phyloP scores from a whole-genome alignment of 2,329 filamentous ascomycete species.

The Trichoderma citrinoviride region DNA sequence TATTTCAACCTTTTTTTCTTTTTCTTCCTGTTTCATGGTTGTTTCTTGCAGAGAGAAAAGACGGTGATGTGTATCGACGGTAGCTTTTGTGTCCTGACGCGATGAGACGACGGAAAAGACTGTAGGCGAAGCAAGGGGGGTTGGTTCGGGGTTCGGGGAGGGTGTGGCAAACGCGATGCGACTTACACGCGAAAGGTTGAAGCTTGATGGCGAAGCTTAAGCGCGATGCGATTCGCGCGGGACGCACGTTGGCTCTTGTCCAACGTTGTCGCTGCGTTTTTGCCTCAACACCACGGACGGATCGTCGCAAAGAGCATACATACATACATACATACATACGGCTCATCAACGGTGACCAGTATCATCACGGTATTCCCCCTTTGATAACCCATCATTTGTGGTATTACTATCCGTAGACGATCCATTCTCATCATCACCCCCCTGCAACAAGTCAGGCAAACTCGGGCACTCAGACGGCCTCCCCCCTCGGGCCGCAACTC shows the following conservation, averaged over 20 bases:
- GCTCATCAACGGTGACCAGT: too few species aligned
- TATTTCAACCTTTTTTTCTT: not conserved
- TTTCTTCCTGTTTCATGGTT: not conserved
- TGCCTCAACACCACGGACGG: not conserved
- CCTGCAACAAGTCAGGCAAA: too few species aligned
- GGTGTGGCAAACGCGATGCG: not conserved
- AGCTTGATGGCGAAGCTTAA: conserved; percentile 4
- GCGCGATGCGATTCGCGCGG: conserved; percentile 3
- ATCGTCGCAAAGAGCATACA: too few species aligned
- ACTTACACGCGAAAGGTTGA: not conserved
- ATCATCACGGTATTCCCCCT: too few species aligned
- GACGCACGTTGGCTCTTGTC: not conserved
- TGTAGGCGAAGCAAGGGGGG: not conserved
- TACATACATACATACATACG: too few species aligned
- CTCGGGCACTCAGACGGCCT: not conserved
- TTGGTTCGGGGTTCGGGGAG: not conserved
- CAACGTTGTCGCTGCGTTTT: not conserved
- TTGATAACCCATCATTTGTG: too few species aligned
- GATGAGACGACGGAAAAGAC: not conserved
- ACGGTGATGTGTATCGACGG: not conserved
- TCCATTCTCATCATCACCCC: too few species aligned
- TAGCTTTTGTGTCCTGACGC: not conserved
- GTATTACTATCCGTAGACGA: too few species aligned
- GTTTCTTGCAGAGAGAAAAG: not conserved
- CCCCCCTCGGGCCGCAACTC: not conserved